phyloP scores from a whole-genome alignment of 2,329 filamentous ascomycete species.

The Bipolaris bicolor region DNA sequence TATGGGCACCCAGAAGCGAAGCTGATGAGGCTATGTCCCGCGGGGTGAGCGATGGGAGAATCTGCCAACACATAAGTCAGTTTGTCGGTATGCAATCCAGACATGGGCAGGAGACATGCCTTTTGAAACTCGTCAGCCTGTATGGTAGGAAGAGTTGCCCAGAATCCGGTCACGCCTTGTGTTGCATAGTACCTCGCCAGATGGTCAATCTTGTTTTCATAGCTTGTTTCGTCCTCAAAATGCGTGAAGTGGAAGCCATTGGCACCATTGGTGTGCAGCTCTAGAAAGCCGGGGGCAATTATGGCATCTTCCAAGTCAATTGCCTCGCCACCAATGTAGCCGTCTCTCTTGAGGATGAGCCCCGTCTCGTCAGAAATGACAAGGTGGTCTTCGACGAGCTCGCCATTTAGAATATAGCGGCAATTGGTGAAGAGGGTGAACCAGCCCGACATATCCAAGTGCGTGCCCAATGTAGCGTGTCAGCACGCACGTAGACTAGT shows the following conservation, averaged over 20 bases:
- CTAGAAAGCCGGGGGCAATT: conserved; percentile 61
- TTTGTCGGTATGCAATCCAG: neutral
- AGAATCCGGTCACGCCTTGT: conserved; percentile 61
- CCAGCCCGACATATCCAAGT: conserved; percentile 47
- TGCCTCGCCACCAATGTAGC: conserved; percentile 53
- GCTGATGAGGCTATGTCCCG: conserved; percentile 52
- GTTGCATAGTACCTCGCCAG: conserved; percentile 58
- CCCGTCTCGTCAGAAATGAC: conserved; percentile 55
- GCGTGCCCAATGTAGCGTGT: neutral
- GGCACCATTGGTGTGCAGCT: conserved; percentile 62
- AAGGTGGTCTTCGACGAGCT: conserved; percentile 53
- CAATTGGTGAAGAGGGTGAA: conserved; percentile 57
- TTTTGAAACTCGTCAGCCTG: conserved; percentile 54
- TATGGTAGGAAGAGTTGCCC: conserved; percentile 61
- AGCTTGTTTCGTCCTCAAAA: conserved; percentile 52
- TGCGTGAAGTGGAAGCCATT: conserved; percentile 63
- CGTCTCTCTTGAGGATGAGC: conserved; percentile 50
- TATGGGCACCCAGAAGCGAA: conserved; percentile 62
- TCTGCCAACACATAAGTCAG: conserved; percentile 40
- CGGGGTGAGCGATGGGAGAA: conserved; percentile 57
- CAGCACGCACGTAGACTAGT: conserved; percentile 4
- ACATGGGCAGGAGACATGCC: conserved; percentile 28
- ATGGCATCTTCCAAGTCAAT: conserved; percentile 58
- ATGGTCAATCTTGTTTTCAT: conserved; percentile 53
- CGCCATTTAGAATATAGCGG: conserved; percentile 52